Conservation (phyloP, 2,329 filamentous ascomycete species). For the Colletotrichum destructivum region DNA sequence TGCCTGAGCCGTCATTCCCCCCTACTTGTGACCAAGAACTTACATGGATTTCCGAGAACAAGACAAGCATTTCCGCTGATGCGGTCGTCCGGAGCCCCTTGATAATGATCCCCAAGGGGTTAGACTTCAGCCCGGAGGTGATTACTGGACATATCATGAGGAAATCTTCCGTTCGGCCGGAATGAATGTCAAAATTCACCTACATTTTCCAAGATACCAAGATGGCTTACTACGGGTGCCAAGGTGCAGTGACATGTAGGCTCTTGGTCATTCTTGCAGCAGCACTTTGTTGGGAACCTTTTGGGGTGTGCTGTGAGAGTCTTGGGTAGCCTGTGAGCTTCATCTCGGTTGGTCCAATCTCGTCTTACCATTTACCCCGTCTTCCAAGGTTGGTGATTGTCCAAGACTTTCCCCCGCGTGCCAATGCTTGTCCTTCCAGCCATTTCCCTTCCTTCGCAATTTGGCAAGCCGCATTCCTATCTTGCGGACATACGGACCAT, state of each 20-base stretch:
- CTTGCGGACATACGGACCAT: background rate
- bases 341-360: background rate
- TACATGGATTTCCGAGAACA: too few relatives aligned
- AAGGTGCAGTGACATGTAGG: background rate
- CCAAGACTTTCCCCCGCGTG: constrained; percentile 20
- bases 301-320: background rate
- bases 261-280: background rate
- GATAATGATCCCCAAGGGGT: background rate
- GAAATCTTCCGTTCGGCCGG: background rate
- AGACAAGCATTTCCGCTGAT: background rate
- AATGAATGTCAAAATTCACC: too few relatives aligned
- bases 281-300: background rate
- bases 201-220: background rate
- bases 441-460: constrained; percentile 2
- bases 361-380: too few relatives aligned
- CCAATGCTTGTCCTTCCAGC: constrained; percentile 6
- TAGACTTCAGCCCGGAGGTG: background rate
- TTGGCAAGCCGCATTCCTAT: background rate
- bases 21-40: too few relatives aligned
- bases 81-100: background rate
- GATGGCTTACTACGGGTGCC: background rate
- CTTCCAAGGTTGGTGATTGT: background rate
- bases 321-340: background rate
- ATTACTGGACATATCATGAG: background rate
- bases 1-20: too few relatives aligned